These are phyloP conservation scores for Solanum tacnaense DNA, from an alignment of 257 asterid species.

Conservation along the genomic window DNA sequence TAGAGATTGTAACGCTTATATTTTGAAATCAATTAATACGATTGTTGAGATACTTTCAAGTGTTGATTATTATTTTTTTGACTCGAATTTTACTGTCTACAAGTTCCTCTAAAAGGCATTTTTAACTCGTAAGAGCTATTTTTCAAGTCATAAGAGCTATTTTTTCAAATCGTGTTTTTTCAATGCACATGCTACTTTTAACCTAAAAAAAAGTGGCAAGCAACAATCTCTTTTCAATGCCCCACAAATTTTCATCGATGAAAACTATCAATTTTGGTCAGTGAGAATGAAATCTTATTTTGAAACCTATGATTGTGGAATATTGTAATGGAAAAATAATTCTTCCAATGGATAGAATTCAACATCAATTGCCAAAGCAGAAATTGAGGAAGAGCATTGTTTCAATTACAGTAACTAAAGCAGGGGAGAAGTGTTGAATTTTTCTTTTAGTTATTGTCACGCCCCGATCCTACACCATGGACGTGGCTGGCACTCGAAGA, in stretches of 20 bases:
- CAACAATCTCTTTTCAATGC: neutral
- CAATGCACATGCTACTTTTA: neutral
- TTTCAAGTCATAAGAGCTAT: no score
- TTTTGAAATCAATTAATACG: neutral
- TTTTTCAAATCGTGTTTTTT: no score
- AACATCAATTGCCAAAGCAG: neutral
- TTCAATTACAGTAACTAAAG: neutral
- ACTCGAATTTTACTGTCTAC: neutral
- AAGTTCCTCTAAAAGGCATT: neutral
- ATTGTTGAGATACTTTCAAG: neutral
- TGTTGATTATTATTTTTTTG: no score
- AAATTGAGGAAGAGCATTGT: neutral
- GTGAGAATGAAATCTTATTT: neutral
- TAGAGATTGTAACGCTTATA: neutral
- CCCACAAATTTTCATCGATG: neutral
- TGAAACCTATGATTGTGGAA: neutral
- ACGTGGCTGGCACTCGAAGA: no score
- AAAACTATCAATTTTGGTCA: neutral
- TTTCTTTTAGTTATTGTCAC: neutral
- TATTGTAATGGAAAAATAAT: no score
- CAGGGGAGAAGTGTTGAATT: neutral
- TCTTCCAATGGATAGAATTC: neutral
- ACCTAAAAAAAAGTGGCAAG: neutral
- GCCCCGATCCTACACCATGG: no score
- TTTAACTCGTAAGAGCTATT: no score